Evolutionary conservation across 2,329 filamentous ascomycete genomes (phyloP), one percentile per base, ranked within the genome.

Genomic region (Pseudopyricularia javanii): DNA sequence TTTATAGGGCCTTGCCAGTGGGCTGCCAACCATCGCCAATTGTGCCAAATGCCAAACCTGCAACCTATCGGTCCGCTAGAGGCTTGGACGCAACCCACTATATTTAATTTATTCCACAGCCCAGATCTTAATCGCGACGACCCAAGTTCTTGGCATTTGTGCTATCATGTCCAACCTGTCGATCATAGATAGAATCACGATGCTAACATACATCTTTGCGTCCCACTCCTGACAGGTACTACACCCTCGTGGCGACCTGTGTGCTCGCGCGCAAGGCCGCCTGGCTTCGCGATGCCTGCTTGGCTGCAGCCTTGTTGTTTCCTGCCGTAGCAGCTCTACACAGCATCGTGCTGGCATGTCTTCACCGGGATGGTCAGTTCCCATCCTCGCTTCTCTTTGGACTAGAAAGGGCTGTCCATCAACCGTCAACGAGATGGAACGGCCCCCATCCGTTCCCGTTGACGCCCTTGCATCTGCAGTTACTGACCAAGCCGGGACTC

Each of bases 321-420:
- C 82, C 83, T 0, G 79, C 80, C 9, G 75, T 85, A 5, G 80
- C 82, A 32, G 79, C 82, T 7, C 61, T 85, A 4, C 83, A 86
- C 56, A 78, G 71, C 28, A 78, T 86, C 57, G 76, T 82, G 12
- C 70, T 86, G 7, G 75, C 80, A 1, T 70, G 72, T 3, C 58
- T 81, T 11, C 82, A 86, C 60, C 69, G 74, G n/a, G 68, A 79
- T 54, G 70, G 82, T 51, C 12, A 40, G 50, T 45, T 8, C 34
- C 12, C 15, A 12, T 12, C 66, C 76, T 60, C 22, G 1, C 37
- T 14, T 26, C 6, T 48, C 33, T n/a, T 40, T 55, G 20, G 53
- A 33, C 37, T 20, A 26, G n/a, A n/a, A n/a, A n/a, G n/a, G n/a
- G n/a, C n/a, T n/a, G n/a, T n/a, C n/a, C n/a, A n/a, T n/a, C n/a